Conservation (phyloP, 768 basidiomycete genomes). For the Phanerochaete carnosa region DNA sequence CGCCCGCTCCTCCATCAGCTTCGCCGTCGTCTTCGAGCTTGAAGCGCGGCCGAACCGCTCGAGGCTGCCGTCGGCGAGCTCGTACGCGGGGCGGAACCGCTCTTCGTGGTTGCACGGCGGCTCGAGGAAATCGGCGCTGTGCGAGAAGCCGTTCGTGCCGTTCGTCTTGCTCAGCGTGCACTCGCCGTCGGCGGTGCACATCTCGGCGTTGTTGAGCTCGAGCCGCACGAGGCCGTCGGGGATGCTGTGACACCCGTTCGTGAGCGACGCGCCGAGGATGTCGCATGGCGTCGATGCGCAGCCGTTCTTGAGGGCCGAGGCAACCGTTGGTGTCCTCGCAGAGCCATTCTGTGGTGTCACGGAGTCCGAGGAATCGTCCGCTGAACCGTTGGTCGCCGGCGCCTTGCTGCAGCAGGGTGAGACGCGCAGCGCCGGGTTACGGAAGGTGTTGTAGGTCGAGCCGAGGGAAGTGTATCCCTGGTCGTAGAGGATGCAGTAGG, state of each 20-base stretch:
- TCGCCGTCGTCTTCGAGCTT: background rate
- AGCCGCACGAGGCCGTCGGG: slow-evolving; percentile 20
- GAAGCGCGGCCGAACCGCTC: slow-evolving; percentile 68
- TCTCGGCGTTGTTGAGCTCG: slow-evolving; percentile 4
- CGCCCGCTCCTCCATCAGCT: background rate
- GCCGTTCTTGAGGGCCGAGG: background rate
- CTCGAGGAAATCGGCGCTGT: background rate
- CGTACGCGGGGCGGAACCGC: slow-evolving; percentile 76
- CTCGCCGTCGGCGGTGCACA: slow-evolving; percentile 11
- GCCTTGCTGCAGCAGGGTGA: slow-evolving; percentile 12
- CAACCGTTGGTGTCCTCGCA: slow-evolving; percentile 9
- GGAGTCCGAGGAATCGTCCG: slow-evolving; percentile 18
- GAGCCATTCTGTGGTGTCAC: slow-evolving; percentile 1
- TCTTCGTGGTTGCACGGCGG: slow-evolving; percentile 15
- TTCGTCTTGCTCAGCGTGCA: background rate
- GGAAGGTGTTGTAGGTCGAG: slow-evolving; percentile 91
- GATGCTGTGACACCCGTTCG: slow-evolving; percentile 3
- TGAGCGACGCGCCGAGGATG: background rate
- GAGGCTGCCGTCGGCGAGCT: slow-evolving; percentile 67
- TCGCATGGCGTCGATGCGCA: background rate
- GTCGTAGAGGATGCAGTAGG: slow-evolving; percentile 89
- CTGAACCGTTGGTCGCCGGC: slow-evolving; percentile 13
- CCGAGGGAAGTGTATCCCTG: slow-evolving; percentile 98
- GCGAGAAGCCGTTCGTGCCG: background rate
- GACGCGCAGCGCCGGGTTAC: slow-evolving; percentile 75